Conservation (phyloP, 2,329 filamentous ascomycete genomes). For the Alternaria viburni region DNA sequence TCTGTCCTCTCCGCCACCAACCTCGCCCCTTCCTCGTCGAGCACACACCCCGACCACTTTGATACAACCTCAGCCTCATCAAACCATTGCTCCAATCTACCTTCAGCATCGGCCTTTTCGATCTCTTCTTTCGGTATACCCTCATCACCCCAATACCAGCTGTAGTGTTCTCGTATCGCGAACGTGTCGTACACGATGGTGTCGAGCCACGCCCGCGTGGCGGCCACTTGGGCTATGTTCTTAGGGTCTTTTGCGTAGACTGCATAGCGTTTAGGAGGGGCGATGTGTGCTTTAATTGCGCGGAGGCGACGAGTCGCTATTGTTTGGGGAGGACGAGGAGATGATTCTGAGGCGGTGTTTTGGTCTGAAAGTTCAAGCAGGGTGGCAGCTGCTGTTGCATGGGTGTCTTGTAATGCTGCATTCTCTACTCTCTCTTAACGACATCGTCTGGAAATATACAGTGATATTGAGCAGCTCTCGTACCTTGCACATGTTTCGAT, state of each 20-base stretch:
- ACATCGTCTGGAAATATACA: background rate
- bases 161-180: accelerated
- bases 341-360: background rate
- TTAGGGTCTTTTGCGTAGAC: background rate
- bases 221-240: background rate
- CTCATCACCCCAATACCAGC: background rate
- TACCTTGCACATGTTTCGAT: background rate
- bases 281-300: background rate
- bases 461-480: background rate
- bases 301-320: background rate
- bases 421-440: background rate
- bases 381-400: background rate
- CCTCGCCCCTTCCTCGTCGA: background rate
- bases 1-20: background rate
- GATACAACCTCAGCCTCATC: background rate
- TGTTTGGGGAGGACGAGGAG: background rate
- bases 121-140: background rate
- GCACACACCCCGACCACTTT: background rate
- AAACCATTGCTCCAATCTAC: background rate
- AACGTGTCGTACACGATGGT: background rate
- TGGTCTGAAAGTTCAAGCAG: background rate
- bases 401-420: background rate
- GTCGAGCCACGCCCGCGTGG: background rate
- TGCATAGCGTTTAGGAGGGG: background rate
- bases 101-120: background rate